Conservation (phyloP, 495 filamentous ascomycete genomes). For the Bacidia rubella region DNA sequence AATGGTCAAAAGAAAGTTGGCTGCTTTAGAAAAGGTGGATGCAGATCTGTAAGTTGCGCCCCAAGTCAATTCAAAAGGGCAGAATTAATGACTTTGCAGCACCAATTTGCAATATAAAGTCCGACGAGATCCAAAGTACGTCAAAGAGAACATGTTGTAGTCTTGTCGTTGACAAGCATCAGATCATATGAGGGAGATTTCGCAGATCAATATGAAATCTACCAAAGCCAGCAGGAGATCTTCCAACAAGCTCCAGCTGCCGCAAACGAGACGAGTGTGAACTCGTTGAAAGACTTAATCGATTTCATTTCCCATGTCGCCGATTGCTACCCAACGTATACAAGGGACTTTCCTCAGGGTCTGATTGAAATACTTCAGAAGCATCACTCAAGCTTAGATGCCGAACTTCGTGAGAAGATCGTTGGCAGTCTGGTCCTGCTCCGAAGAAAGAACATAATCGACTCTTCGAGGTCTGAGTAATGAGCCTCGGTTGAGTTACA, state of each 20-base stretch:
- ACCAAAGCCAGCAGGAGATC: constrained; percentile 80
- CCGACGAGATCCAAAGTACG: constrained; percentile 63
- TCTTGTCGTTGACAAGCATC: constrained; percentile 4
- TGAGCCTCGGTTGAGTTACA: neutral
- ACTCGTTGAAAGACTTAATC: constrained; percentile 71
- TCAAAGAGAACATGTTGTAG: neutral
- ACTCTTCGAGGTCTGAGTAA: constrained; percentile 50
- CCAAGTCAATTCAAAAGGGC: constrained; percentile 1
- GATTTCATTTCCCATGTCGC: constrained; percentile 87
- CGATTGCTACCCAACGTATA: constrained; percentile 77
- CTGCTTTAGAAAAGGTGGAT: constrained; percentile 88
- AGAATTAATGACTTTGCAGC: constrained; percentile 27
- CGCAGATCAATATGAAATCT: constrained; percentile 76
- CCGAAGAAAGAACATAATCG: constrained; percentile 79
- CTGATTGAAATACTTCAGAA: constrained; percentile 64
- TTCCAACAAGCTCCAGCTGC: constrained; percentile 71
- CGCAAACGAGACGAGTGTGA: constrained; percentile 57
- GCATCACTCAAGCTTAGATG: constrained; percentile 68
- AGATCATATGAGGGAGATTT: constrained; percentile 82
- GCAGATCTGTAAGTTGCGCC: constrained; percentile 54
- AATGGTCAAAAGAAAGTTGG: constrained; percentile 77
- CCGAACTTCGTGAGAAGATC: constrained; percentile 81
- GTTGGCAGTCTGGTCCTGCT: constrained; percentile 81
- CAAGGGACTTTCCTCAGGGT: constrained; percentile 63
- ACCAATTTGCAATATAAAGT: constrained; percentile 83